Conservation (phyloP, 441 rosid species). For the Mallotus japonicus region DNA sequence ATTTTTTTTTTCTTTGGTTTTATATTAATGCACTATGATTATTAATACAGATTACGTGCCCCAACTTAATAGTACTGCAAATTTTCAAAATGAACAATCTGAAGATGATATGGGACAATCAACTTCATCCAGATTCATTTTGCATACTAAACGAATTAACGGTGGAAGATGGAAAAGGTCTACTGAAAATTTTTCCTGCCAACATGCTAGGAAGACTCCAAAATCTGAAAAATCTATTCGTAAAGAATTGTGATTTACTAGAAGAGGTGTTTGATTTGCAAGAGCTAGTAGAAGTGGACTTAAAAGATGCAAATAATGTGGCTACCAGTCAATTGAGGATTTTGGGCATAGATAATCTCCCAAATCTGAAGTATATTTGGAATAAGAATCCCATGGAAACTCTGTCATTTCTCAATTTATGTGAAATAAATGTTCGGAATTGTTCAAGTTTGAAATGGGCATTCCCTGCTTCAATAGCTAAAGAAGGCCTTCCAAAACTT, state of each 20-base stretch:
- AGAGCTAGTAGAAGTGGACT: not conserved
- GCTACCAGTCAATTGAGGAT: not conserved
- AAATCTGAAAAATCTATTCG: not conserved
- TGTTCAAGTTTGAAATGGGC: conserved; percentile 20
- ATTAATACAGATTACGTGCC: conserved; percentile 21
- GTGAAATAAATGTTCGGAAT: not conserved
- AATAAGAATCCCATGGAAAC: conserved; percentile 13
- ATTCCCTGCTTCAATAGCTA: conserved; percentile 24
- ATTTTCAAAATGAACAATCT: conserved; percentile 8
- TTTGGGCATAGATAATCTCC: conserved; percentile 1
- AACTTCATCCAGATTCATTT: too few species aligned
- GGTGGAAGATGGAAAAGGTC: too few species aligned
- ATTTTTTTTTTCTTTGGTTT: too few species aligned
- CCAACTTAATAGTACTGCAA: not conserved
- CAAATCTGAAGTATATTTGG: conserved; percentile 29
- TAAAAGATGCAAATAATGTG: too few species aligned
- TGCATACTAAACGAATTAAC: too few species aligned
- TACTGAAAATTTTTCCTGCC: conserved; percentile 6
- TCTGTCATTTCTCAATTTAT: conserved; percentile 21
- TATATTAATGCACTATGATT: too few species aligned
- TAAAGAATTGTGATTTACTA: conserved; percentile 19
- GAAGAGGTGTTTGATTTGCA: conserved; percentile 21
- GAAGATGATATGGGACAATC: not conserved
- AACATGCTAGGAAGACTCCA: not conserved
- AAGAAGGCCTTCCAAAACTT: conserved; percentile 2